Evolutionary conservation across 345 rosid species (phyloP), one percentile per base, ranked within the genome.

Genomic region (Citrus australasica): DNA sequence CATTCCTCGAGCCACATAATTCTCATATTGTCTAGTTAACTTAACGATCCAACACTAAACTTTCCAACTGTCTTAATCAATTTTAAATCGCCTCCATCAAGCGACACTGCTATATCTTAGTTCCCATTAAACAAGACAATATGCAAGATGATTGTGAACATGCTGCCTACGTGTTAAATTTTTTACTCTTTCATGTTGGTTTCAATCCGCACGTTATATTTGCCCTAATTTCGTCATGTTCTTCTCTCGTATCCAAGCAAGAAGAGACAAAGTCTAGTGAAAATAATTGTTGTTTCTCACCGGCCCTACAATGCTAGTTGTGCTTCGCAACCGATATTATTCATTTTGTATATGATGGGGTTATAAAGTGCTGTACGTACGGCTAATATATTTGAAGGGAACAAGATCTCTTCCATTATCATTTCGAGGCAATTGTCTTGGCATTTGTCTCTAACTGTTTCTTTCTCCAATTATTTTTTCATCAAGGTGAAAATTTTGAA

Each of bases 1-100:
- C 83, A 83, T 76, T 83, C 85, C 93, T 92, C 92, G 95, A 90
- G 97, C 94, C 94, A 87, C 90, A 76, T 86, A 80, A 86, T 68
- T 83, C 67, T 13, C 17, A 77, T 38, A 30, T 68, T 70, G 72
- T 79, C 68, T 76, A 74, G 87, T 88, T 90, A 84, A 82, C 87
- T 67, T 69, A 73, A 53, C 2, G 22, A 73, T 22, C 56, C 76
- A 82, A 67, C 42, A 76, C 76, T 59, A 56, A 56, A 69, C 80
- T 76, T 78, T 77, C 80, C 87, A 79, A 80, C 86, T 79, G 82
- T 82, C 72, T 42, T 72, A 42, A 66, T 42, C 53, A 71, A 70
- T 81, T 76, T 72, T 79, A 77, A 79, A 83, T 66, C 63, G 74
- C 25, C 76, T 25, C 59, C 69, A 69, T 81, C 81, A 84, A 40